Conservation (phyloP, 768 basidiomycete species). For the Pleurotus salmoneostramineus region DNA sequence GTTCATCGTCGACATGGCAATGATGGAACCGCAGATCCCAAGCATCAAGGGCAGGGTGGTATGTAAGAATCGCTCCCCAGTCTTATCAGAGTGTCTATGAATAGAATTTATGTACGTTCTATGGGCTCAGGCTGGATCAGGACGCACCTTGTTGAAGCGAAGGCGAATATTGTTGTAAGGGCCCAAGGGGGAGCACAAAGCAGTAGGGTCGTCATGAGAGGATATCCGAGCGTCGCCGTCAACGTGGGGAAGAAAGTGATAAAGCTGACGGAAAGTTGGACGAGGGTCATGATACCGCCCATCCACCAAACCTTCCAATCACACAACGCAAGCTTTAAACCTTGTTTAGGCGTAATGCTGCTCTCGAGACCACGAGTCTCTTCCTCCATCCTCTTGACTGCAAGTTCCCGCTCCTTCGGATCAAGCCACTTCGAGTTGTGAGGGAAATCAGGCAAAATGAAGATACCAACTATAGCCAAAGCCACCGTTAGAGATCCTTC, state of each 20-base stretch:
- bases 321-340: constrained; percentile 44
- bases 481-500: constrained; percentile 36
- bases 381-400: constrained; percentile 46
- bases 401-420: constrained; percentile 33
- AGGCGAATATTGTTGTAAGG: constrained; percentile 15
- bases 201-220: constrained; percentile 48
- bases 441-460: constrained; percentile 45
- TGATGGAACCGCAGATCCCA: constrained; percentile 6
- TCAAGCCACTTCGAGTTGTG: constrained; percentile 31
- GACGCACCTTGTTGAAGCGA: constrained; percentile 1
- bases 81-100: constrained; percentile 4
- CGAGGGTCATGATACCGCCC: constrained; percentile 39
- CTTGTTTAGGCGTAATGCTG: constrained; percentile 35
- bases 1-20: constrained; percentile 7
- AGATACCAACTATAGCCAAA: constrained; percentile 34
- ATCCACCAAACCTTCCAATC: constrained; percentile 67
- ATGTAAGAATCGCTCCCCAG: constrained; percentile 3
- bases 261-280: constrained; percentile 46
- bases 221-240: constrained; percentile 45
- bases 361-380: constrained; percentile 20
- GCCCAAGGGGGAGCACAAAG: constrained; percentile 44
- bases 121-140: not conserved
- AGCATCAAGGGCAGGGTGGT: constrained; percentile 1
- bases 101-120: constrained; percentile 2
- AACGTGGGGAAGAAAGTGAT: constrained; percentile 59